phyloP scores from a whole-genome alignment of 202 grass and related monocot species.

The Elaeis oleifera region DNA sequence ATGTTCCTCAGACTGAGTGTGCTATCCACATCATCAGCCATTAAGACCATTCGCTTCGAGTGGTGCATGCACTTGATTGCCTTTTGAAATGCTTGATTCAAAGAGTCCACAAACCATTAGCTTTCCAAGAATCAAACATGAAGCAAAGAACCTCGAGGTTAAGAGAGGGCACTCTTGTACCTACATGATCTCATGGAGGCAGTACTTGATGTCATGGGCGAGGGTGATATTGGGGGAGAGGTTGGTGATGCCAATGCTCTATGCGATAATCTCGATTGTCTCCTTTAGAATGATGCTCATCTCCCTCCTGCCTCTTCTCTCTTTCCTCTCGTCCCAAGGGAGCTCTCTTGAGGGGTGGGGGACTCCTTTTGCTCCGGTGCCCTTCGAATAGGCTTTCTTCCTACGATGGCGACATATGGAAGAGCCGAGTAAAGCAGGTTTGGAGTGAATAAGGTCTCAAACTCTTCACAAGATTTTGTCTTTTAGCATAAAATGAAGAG shows the following conservation, averaged over 20 bases:
- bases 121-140: background rate
- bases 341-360: too few relatives aligned
- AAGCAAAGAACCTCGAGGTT: background rate
- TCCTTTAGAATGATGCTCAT: constrained; percentile 96
- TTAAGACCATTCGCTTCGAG: constrained; percentile 77
- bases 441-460: too few relatives aligned
- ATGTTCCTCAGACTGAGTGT: constrained; percentile 87
- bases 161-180: constrained; percentile 16
- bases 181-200: constrained; percentile 97
- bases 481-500: too few relatives aligned
- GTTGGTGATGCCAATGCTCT: constrained; percentile 79
- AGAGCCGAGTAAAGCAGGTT: too few relatives aligned
- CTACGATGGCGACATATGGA: too few relatives aligned
- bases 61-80: constrained; percentile 97
- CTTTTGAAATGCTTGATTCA: constrained; percentile 36
- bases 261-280: constrained; percentile 85
- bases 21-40: constrained; percentile 72
- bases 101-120: background rate
- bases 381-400: too few relatives aligned
- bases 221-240: constrained; percentile 70
- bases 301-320: constrained; percentile 7
- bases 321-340: too few relatives aligned
- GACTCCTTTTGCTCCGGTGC: too few relatives aligned
- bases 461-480: too few relatives aligned
- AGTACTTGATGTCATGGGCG: constrained; percentile 80